Conservation (phyloP, 345 rosid genomes). For the Aquilaria yunnanensis region DNA sequence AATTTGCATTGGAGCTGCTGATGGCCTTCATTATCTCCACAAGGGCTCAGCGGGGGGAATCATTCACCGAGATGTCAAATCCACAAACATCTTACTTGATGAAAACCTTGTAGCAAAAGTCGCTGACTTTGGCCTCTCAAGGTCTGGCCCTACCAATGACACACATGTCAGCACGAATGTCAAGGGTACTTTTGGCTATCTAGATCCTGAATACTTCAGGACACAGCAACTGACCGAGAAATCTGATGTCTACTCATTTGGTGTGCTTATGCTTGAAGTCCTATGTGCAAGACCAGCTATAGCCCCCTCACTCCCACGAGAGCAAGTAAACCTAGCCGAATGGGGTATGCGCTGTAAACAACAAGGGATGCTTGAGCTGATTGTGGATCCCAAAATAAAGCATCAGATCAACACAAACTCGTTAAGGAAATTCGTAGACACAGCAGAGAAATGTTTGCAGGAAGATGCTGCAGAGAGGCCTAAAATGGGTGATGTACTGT, state of each 20-base stretch:
- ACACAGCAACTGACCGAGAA: slow-evolving; percentile 46
- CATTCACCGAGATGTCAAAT: slow-evolving; percentile 56
- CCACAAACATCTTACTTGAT: slow-evolving; percentile 55
- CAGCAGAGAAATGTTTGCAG: slow-evolving; percentile 52
- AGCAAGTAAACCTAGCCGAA: slow-evolving; percentile 45
- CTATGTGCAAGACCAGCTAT: slow-evolving; percentile 48
- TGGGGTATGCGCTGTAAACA: slow-evolving; percentile 32
- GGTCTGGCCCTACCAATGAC: slow-evolving; percentile 21
- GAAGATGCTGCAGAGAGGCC: slow-evolving; percentile 46
- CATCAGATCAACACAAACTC: slow-evolving; percentile 34
- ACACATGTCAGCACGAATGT: slow-evolving; percentile 32
- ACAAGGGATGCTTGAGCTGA: slow-evolving; percentile 31
- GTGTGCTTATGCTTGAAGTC: slow-evolving; percentile 51
- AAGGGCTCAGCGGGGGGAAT: slow-evolving; percentile 32
- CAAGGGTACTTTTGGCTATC: slow-evolving; percentile 54
- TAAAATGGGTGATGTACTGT: slow-evolving; percentile 49
- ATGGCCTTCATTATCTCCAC: slow-evolving; percentile 48
- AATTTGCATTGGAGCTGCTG: slow-evolving; percentile 57
- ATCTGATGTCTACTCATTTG: slow-evolving; percentile 56
- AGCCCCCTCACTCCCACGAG: slow-evolving; percentile 23
- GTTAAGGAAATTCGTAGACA: slow-evolving; percentile 39
- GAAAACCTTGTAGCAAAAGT: slow-evolving; percentile 41
- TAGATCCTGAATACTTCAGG: slow-evolving; percentile 49
- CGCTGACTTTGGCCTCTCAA: slow-evolving; percentile 60
- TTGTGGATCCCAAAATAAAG: slow-evolving; percentile 34